Base-by-base conservation (phyloP, 75 land plant genomes). In the Larix kaempferi region DNA sequence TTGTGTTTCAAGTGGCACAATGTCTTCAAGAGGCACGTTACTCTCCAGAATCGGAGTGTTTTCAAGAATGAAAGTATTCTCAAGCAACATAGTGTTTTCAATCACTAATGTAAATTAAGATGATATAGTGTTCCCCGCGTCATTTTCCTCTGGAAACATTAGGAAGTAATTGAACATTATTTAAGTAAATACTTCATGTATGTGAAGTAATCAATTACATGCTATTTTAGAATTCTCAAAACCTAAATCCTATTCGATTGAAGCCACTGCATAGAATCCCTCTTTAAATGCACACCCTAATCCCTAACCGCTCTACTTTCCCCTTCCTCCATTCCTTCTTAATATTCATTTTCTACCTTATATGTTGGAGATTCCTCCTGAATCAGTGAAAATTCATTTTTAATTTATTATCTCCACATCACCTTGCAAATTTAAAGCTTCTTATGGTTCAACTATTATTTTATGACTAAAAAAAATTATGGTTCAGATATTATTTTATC, bases 141-240 rank as follows among this genome's bases (percentile, higher is more conserved):
- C 71, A 66, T 66, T 37, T 66, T 66, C 49, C 44, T 66, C 71
- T 33, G n/a, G n/a, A n/a, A n/a, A n/a, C n/a, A n/a, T n/a, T n/a
- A n/a, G n/a, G n/a, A n/a, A n/a, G n/a, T n/a, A n/a, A n/a, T n/a
- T n/a, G n/a, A n/a, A n/a, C n/a, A n/a, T n/a, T n/a, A n/a, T n/a
- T n/a, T n/a, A n/a, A n/a, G n/a, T n/a, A n/a, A n/a, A n/a, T n/a
- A n/a, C n/a, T n/a, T n/a, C n/a, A n/a, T n/a, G n/a, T n/a, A n/a
- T n/a, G n/a, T n/a, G n/a, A n/a, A n/a, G n/a, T n/a, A n/a, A n/a
- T n/a, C n/a, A n/a, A 44, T 44, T 44, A 8, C 52, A 44, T 44
- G 52, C 52, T 10, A 44, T 44, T 44, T 7, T 6, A 44, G 52
- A 44, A 44, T 7, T 6, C 6, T 44, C 7, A 44, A 44, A 44